Evolutionary conservation across 805 yeast species (phyloP).

Genomic region (Hanseniaspora mollemarum): DNA sequence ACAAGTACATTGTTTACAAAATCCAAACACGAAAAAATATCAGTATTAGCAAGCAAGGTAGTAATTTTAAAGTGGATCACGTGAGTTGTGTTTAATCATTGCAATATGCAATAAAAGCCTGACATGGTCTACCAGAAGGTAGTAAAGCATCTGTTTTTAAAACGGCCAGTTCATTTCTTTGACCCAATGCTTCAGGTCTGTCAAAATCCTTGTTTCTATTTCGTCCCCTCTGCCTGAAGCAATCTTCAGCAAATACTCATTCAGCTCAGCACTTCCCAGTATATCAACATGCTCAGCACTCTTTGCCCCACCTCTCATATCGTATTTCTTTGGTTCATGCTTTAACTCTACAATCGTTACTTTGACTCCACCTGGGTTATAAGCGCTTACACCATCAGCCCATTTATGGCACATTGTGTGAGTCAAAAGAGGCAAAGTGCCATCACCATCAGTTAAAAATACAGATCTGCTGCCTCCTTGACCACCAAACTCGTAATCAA

Average conservation of each 20-base stretch:
- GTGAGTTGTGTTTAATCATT: too few species aligned
- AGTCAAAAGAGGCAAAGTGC: conserved; percentile 78
- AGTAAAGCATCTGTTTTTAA: too few species aligned
- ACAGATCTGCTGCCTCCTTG: conserved; percentile 44
- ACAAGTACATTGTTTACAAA: background rate
- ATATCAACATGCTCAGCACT: conserved; percentile 98
- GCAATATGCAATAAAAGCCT: too few species aligned
- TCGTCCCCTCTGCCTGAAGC: conserved; percentile 69
- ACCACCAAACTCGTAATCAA: conserved; percentile 45
- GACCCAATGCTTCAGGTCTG: conserved; percentile 55
- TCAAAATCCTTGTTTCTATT: conserved; percentile 48
- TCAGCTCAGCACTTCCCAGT: conserved; percentile 81
- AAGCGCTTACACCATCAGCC: conserved; percentile 52
- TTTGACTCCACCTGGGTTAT: conserved; percentile 63
- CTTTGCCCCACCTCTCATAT: conserved; percentile 92
- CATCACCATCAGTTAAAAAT: conserved; percentile 84
- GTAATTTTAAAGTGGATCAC: too few species aligned
- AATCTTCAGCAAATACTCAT: conserved; percentile 70
- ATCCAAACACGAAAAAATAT: background rate
- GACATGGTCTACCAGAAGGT: too few species aligned
- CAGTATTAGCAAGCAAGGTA: too few species aligned
- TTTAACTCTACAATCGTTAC: conserved; percentile 81
- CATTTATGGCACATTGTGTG: conserved; percentile 88
- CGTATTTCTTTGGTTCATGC: conserved; percentile 88
- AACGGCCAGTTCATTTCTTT: conserved; percentile 39